Base-by-base conservation (phyloP, 2,329 filamentous ascomycete genomes). In the Diaporthe velutina region DNA sequence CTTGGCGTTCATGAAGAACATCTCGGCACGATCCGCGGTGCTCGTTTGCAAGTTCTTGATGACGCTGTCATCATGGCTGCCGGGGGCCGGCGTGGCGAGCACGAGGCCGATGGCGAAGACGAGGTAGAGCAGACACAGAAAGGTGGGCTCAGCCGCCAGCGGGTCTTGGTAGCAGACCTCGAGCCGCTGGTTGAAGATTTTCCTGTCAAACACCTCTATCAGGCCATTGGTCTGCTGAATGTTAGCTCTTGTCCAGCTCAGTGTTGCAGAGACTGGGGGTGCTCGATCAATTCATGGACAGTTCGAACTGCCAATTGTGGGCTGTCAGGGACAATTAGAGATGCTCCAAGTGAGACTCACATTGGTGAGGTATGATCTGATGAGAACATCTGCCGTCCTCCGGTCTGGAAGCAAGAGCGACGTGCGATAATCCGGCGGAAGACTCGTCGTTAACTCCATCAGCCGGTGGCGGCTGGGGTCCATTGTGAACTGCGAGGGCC, bases 51-150 rank as follows among this genome's bases (percentile, higher is more conserved):
- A 82, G 70, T 86, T 87, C 40, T 86, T 83, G 67, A 93, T 85
- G 12, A 91, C 82, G 0, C 79, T 80, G 4, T 87, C 86, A 72
- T 91, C 90, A 0, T 80, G 80, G 45, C 84, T 89, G 3, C 86
- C 87, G 1, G 84, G 83, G n/a, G 81, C 78, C 4, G 90, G 89
- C 25, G 87, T 87, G 2, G 90, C 89, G 80, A 92, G 85, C 4
- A 89, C 87, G 28, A 93, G 83, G 1, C 92, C 92, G 68, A 93
- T 90, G 2, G 92, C 90, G 61, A 93, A 88, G 0, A 90, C 88
- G 8, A 93, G 83, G 77, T 91, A 90, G 22, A 94, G 80, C 12
- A 91, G 83, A 78, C 91, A 93, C 10, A 92, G 82, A 77, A 88
- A 88, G 0, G 87, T 85, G 9, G 87, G 84, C 25, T 87, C 85